phyloP scores from a whole-genome alignment of 2,329 filamentous ascomycete species.

The Pseudogymnoascus sp. region DNA sequence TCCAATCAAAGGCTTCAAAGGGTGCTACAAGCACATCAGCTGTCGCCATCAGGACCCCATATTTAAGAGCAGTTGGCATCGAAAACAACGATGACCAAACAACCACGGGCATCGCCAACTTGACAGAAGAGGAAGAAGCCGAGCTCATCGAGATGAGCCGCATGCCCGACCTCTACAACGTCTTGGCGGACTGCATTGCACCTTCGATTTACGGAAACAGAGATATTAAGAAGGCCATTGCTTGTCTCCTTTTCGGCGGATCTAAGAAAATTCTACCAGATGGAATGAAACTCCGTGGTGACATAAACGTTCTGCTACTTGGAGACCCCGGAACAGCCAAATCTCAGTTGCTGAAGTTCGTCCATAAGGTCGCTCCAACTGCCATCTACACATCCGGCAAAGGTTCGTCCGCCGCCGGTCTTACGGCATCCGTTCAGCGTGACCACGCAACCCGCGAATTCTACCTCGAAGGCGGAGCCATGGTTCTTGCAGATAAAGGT shows the following conservation, averaged over 20 bases:
- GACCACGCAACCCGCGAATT: slow-evolving; percentile 91
- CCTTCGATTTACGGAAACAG: slow-evolving; percentile 94
- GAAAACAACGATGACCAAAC: slow-evolving; percentile 85
- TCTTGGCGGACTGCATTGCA: slow-evolving; percentile 86
- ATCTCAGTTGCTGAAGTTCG: slow-evolving; percentile 93
- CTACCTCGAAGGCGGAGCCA: slow-evolving; percentile 94
- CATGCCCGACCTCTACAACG: slow-evolving; percentile 81
- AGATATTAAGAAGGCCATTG: slow-evolving; percentile 95
- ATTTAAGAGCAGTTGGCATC: slow-evolving; percentile 86
- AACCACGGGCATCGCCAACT: slow-evolving; percentile 72
- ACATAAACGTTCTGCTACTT: slow-evolving; percentile 94
- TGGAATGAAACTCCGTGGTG: slow-evolving; percentile 93
- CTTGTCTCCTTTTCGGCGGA: slow-evolving; percentile 85
- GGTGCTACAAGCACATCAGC: slow-evolving; percentile 66
- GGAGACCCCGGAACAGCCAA: slow-evolving; percentile 98
- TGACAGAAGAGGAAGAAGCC: slow-evolving; percentile 93
- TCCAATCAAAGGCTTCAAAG: slow-evolving; percentile 83
- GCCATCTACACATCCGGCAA: slow-evolving; percentile 99
- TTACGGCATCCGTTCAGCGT: slow-evolving; percentile 92
- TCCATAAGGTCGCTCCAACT: slow-evolving; percentile 91
- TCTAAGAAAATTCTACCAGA: slow-evolving; percentile 97
- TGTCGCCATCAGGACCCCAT: slow-evolving; percentile 91
- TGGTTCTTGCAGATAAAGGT: slow-evolving; percentile 94
- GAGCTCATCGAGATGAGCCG: slow-evolving; percentile 89
- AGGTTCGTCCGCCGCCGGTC: slow-evolving; percentile 91